Percentiles rank a stretch among this genome's conserved stretches.
These are phyloP conservation scores for slime mould (Dictyostelium discoideum) DNA, from an alignment of 78 protist genomes.

Conservation along the genomic window DNA sequence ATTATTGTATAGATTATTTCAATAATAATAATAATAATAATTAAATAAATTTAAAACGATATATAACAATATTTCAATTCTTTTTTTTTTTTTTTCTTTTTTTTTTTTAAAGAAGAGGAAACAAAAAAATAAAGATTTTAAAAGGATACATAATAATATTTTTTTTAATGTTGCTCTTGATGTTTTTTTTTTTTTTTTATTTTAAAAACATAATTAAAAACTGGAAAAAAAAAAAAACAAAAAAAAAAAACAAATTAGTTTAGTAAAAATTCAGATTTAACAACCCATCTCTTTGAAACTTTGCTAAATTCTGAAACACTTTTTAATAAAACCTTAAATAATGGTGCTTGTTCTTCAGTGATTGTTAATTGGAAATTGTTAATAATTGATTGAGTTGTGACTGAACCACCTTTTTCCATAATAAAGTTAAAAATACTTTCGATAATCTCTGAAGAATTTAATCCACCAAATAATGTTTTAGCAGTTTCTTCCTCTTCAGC, in stretches of 20 bases:
- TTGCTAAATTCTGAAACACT: conserved; percentile 56
- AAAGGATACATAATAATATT: too few relatives aligned
- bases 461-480: conserved; percentile 48
- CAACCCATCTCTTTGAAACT: conserved; percentile 25
- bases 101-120: too few relatives aligned
- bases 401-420: conserved; percentile 46
- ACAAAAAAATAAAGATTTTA: too few relatives aligned
- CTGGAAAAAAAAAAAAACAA: too few relatives aligned
- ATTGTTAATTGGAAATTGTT: conserved; percentile 25
- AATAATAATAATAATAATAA: not conserved
- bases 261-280: conserved; percentile 36
- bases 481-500: conserved; percentile 42
- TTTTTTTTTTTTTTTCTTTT: too few relatives aligned
- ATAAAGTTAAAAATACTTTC: conserved; percentile 47
- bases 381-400: conserved; percentile 47
- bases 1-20: not conserved
- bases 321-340: conserved; percentile 45
- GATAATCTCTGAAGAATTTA: conserved; percentile 40
- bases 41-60: not conserved
- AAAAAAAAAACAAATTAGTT: not conserved
- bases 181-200: too few relatives aligned
- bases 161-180: too few relatives aligned
- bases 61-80: not conserved
- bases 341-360: conserved; percentile 60
- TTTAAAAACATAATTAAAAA: too few relatives aligned